Base-by-base conservation (phyloP, 148 eudicot genomes). In the Rhododendron mucronatum region DNA sequence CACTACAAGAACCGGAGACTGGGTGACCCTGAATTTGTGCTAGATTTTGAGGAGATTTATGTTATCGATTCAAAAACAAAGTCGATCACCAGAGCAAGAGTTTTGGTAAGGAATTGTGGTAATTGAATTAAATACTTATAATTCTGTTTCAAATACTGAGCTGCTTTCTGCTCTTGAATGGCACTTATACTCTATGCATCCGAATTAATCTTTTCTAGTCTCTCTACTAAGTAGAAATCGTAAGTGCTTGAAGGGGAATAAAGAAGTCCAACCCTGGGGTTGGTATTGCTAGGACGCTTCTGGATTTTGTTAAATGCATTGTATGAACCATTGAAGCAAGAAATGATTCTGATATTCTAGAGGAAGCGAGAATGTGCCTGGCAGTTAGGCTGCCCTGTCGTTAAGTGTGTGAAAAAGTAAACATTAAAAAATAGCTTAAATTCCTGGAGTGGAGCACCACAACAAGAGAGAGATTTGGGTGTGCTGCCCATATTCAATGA, bases 1-100 rank as follows among this genome's bases (percentile, higher is more conserved):
- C 98, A 97, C 90, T 97, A 94, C 89, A 91, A 91, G 88, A 97
- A 97, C 87, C 91, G 98, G 75, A 92, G 99, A 89, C 82, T 88
- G 81, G 91, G 89, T 51, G 98, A 95, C 89, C 92, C 96, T 37
- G 98, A 95, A 75, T 97, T 97, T 90, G 90, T 90, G 80, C 87
- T 97, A 47, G 98, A 97, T 91, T 97, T 97, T 85, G 99, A 97
- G 90, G 99, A 97, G 90, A 95, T 97, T 75, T 97, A 95, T 91
- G 97, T 97, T 63, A 90, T 97, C 81, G 99, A 97, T 90, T 97
- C 99, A 77, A 97, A 87, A 90, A 89, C 98, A 45, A 97, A 94
- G 91, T 93, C 98, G 82, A 97, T 97, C 48, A 90, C 98, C n/a
- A 90, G 98, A 84, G 99, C 96, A 55, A 97, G 90, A 92, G 94